Percentiles rank a stretch among this genome's conserved stretches.
Conservation (phyloP, 371 early-diverging fungal genomes). For the Mucor irregularis region DNA sequence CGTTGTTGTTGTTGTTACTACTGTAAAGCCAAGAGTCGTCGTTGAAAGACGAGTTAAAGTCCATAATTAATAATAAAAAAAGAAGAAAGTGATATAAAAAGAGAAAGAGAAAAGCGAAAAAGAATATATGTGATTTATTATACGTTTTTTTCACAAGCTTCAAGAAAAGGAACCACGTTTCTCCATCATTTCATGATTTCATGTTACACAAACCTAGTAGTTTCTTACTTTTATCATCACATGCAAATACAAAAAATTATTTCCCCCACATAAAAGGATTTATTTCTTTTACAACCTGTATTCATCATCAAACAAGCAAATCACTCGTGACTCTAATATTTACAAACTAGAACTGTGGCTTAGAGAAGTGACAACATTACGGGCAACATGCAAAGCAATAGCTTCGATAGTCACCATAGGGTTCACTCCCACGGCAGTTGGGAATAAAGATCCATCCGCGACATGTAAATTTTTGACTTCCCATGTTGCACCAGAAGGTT, state of each 20-base stretch:
- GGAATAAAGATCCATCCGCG: constrained; percentile 69
- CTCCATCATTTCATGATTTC: constrained; percentile 2
- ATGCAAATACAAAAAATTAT: constrained; percentile 3
- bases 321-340: background rate
- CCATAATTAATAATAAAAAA: background rate
- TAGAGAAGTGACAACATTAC: background rate
- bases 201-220: constrained; percentile 14
- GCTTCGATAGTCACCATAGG: constrained; percentile 67
- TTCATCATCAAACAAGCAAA: background rate
- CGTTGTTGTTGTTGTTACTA: background rate
- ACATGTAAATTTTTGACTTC: constrained; percentile 69
- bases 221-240: constrained; percentile 12
- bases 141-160: constrained; percentile 9
- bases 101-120: constrained; percentile 2
- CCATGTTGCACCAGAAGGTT: constrained; percentile 66
- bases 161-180: constrained; percentile 18
- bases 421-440: constrained; percentile 71
- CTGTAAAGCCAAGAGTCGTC: constrained; percentile 9
- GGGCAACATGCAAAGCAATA: constrained; percentile 43
- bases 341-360: constrained; percentile 2
- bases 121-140: background rate
- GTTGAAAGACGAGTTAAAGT: constrained; percentile 2
- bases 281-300: constrained; percentile 4
- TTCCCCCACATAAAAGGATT: constrained; percentile 12
- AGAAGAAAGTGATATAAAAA: constrained; percentile 3